Base-by-base conservation (phyloP, 345 rosid species). In the Brassica napus region DNA sequence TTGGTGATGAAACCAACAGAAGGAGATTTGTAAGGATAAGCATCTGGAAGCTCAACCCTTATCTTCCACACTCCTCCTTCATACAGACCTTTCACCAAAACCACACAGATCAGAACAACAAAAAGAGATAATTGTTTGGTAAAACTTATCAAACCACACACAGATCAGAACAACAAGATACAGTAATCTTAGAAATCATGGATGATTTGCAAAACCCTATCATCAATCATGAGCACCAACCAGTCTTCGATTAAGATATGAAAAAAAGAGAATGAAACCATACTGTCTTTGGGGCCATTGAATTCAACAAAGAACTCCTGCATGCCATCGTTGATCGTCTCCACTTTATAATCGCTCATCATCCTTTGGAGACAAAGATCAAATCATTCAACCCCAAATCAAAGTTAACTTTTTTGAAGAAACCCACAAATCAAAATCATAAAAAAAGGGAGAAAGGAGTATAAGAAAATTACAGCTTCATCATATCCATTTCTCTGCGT, bases 1-100 rank as follows among this genome's bases (percentile, higher is more conserved):
- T 92, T 96, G 82, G 93, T 93, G 49, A 92, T 81, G 85, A 96
- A 96, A 68, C 97, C 97, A 76, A 96, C 84, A 30, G 99, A 96
- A 34, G 99, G 99, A 78, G 99, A 93, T 87, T 93, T 92, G 66
- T 93, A 93, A 34, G 99, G 99, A 89, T 96, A 96, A 85, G 98
- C 98, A 88, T 93, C 98, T 7, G 99, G 98, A 30, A 96, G 89
- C 83, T 92, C 98, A 62, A 93, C 99, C 84, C 92, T 90, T 84
- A 96, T 87, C 92, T 84, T 96, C 99, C 99, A 96, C 68, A 90
- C 84, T 73, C 97, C 97, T 74, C 92, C 97, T 82, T 89, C 84
- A 81, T 96, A 96, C 79, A 88, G 87, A 85, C 99, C 99, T 96
- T 80, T 59, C 83, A 60, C 30, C 60, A 69, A 23, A 55, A 15